A percentile compares a stretch with the other conserved stretches of the same genome.
phyloP scores from a whole-genome alignment of 225 moss, liverwort and hornwort species.

The Anthoceros angustus region DNA sequence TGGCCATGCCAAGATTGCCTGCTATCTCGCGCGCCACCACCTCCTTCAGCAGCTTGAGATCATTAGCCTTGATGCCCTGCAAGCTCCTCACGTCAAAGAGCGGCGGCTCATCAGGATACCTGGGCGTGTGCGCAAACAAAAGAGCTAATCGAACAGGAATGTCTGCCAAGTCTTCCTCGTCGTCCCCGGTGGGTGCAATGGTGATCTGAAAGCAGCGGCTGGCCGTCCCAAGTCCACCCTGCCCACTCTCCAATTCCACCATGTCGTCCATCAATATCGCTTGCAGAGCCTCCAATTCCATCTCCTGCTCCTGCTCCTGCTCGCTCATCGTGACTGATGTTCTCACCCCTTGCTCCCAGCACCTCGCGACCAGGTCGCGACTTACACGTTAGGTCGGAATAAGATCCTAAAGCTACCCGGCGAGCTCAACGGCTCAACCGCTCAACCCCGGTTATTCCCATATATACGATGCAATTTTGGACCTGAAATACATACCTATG shows the following conservation, averaged over 20 bases:
- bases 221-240: slow-evolving; percentile 55
- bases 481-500: too few species aligned
- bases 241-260: slow-evolving; percentile 44
- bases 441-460: too few species aligned
- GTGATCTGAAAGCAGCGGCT: slow-evolving; percentile 78
- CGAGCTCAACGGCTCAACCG: too few species aligned
- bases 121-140: slow-evolving; percentile 75
- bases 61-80: slow-evolving; percentile 56
- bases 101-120: slow-evolving; percentile 77
- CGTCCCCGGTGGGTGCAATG: slow-evolving; percentile 90
- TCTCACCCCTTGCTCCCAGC: too few species aligned
- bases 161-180: slow-evolving; percentile 90
- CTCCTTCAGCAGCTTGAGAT: slow-evolving; percentile 46
- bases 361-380: too few species aligned
- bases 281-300: slow-evolving; percentile 85
- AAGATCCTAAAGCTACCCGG: too few species aligned
- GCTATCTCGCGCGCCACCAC: slow-evolving; percentile 39
- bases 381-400: too few species aligned
- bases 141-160: slow-evolving; percentile 85
- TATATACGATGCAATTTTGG: too few species aligned
- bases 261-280: slow-evolving; percentile 97
- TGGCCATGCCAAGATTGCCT: slow-evolving; percentile 94
- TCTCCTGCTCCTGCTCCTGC: slow-evolving; percentile 77
- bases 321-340: slow-evolving; percentile 29
- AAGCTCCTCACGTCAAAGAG: slow-evolving; percentile 45